Evolutionary conservation across 2,329 filamentous ascomycete species (phyloP), one percentile per base, ranked within the genome.

Genomic region (Epichloe sibirici): DNA sequence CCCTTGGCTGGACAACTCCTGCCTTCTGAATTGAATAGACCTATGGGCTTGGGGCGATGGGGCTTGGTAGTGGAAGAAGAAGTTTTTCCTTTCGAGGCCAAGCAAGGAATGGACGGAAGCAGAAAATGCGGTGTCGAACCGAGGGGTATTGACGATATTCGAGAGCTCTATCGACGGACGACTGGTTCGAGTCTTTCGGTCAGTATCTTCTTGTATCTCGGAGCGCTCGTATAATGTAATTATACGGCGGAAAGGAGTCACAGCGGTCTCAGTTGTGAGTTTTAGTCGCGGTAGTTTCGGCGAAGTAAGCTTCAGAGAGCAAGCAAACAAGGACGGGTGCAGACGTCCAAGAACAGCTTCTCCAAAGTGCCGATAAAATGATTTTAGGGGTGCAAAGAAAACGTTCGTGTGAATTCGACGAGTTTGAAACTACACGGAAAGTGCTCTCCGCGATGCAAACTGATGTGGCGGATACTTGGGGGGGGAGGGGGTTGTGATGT

Each of bases 261-360:
- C 25, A 23, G 48, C 28, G 45, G 38, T 52, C 25, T 48, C 45
- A 37, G 49, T 54, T 46, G 48, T 48, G 47, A 45, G 43, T 45
- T 48, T 51, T 37, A 54, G 17, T 47, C 38, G 35, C 23, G 44
- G 28, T 47, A 15, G 37, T 9, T 31, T 47, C 37, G 50, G 38
- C 17, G 25, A 48, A 43, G 40, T 11, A 51, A 57, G 53, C 49
- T 52, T 52, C 57, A 58, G 56, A 52, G 46, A 53, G 52, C 46
- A 28, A 58, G 59, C 65, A 59, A 17, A 17, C 63, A 55, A 63
- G 64, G 64, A 64, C 66, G 66, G 61, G 69, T 71, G 69, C 69
- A 71, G 67, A 67, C 69, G 67, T 62, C 66, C 62, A 60, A 56
- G 58, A 64, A 63, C 59, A 69, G 67, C 63, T 69, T 48, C 39